Base-by-base conservation (phyloP, 352 stramenopile genomes). In the Phytopythium ostracodes region DNA sequence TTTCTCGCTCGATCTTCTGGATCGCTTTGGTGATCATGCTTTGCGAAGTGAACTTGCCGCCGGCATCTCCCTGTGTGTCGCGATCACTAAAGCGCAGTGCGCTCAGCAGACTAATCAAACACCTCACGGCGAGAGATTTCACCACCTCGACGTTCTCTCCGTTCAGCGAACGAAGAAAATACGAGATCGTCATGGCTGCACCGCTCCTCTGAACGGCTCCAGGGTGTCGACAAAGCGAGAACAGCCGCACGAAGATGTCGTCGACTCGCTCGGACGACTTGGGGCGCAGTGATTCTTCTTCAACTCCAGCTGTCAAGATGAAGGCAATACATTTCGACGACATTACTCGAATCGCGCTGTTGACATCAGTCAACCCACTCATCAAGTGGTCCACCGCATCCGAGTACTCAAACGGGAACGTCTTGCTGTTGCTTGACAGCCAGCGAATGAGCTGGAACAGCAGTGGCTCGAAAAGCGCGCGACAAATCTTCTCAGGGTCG, bases 361-460 rank as follows among this genome's bases (percentile, higher is more conserved):
- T 75, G 15, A 69, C 56, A 35, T 88, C 69, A 2, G 79, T 87
- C 20, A 95, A 59, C 31, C 77, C 76, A n/a, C 61, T 50, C 9
- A 79, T 72, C 14, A 92, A 54, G 27, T 88, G 65, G 35, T 93
- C 81, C 24, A 93, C 62, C 20, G 92, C 64, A 53, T 62, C 66
- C 11, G 79, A 65, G 60, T 85, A 89, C 62, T 95, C 86, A 56
- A 87, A 89, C 11, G 81, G 80, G 62, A 79, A 91, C 11, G 67
- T 68, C 12, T 84, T 74, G 25, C 67, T 78, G 49, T 77, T 80
- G 31, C 67, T 77, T 62, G 73, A 81, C 20, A 92, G 60, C 86
- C 86, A 95, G 6, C 73, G 79, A 50, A 87, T 62, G 29, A 93
- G 47, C 66, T 95, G 84, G 31, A 92, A 89, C 10, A 93, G 59